These are phyloP conservation scores for Eutrema salsugineum DNA, from an alignment of 441 rosid species.

Conservation along the genomic window DNA sequence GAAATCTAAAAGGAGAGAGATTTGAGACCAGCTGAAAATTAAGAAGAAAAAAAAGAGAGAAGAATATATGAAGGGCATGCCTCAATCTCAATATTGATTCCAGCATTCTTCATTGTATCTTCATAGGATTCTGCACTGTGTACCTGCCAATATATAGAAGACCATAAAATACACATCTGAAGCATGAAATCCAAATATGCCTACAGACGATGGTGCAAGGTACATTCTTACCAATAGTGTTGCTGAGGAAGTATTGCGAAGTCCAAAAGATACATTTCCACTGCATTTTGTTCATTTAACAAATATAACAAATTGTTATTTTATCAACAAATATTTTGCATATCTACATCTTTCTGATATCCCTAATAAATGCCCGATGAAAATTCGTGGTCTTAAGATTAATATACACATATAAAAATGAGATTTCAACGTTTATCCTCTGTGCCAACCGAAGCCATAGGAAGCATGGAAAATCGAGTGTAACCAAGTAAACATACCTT, in stretches of 20 bases:
- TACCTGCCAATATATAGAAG: constrained; percentile 48
- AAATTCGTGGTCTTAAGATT: not conserved
- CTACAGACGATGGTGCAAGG: constrained; percentile 7
- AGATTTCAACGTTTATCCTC: not conserved
- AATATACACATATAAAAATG: not conserved
- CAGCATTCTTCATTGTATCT: constrained; percentile 63
- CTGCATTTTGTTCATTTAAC: constrained; percentile 46
- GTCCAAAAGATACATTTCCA: constrained; percentile 80
- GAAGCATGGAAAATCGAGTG: constrained; percentile 9
- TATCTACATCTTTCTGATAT: not conserved
- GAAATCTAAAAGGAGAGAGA: constrained; percentile 1
- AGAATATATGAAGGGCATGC: constrained; percentile 36
- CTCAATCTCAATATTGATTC: constrained; percentile 77
- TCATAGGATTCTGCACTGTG: constrained; percentile 77
- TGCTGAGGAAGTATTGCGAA: constrained; percentile 79
- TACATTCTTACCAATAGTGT: constrained; percentile 53
- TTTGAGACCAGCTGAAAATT: not conserved
- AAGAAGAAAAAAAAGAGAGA: not conserved
- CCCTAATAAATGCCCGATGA: not conserved
- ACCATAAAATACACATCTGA: constrained; percentile 19
- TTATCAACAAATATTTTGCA: not conserved
- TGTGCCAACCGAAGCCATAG: not conserved
- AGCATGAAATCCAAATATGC: constrained; percentile 7
- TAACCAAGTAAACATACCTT: constrained; percentile 50
- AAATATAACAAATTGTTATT: not conserved